A percentile compares a stretch with the other conserved stretches of the same genome.
phyloP scores from a whole-genome alignment of 495 filamentous ascomycete genomes.

The Cudoniella acicularis region DNA sequence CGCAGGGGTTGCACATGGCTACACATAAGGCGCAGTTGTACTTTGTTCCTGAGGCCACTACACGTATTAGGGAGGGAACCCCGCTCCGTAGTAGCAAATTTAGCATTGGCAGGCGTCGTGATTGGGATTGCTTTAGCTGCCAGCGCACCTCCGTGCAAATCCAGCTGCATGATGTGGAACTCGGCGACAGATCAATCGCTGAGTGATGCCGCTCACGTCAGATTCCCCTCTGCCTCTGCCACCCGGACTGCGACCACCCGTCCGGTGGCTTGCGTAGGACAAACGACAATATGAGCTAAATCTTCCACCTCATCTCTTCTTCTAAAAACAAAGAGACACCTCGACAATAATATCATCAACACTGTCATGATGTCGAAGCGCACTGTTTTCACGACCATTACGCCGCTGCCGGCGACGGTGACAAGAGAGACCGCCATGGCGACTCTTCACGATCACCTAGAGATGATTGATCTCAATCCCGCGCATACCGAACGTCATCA shows the following conservation, averaged over 20 bases:
- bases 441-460: constrained; percentile 66
- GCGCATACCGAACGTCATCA: constrained; percentile 63
- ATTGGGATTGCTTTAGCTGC: constrained; percentile 3
- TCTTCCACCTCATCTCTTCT: background rate
- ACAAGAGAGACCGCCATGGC: constrained; percentile 55
- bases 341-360: background rate
- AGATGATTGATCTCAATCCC: constrained; percentile 81
- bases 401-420: constrained; percentile 62
- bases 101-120: background rate
- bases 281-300: background rate
- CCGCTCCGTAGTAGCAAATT: background rate
- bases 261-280: background rate
- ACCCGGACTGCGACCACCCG: background rate
- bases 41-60: too few relatives aligned
- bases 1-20: background rate
- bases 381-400: constrained; percentile 63
- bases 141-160: background rate
- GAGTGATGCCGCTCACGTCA: constrained; percentile 4
- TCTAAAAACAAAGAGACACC: background rate
- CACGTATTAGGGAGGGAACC: too few relatives aligned
- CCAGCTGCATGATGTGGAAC: background rate
- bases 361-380: constrained; percentile 40
- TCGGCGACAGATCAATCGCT: background rate
- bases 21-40: background rate
- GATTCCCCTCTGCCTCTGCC: background rate